phyloP scores from a whole-genome alignment of 352 stramenopile genomes.

The Lagenidium sp. region DNA sequence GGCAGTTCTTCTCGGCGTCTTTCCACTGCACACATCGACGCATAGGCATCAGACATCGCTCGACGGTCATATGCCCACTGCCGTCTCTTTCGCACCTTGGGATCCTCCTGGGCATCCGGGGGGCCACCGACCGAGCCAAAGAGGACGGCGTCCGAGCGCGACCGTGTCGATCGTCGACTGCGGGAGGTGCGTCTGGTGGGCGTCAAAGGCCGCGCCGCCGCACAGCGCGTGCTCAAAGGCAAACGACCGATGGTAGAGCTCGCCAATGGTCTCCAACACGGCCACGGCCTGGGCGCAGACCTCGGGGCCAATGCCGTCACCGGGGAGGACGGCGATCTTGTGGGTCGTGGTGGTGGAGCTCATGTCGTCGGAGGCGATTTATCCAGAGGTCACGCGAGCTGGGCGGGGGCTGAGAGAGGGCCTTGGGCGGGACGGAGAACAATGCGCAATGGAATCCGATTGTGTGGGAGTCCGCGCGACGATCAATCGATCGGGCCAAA shows the following conservation, averaged over 20 bases:
- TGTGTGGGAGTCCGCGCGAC: too few species aligned
- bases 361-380: too few species aligned
- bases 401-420: too few species aligned
- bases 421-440: too few species aligned
- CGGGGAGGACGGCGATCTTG: conserved; percentile 94
- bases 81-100: conserved; percentile 35
- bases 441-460: too few species aligned
- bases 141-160: conserved; percentile 84
- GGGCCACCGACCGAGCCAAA: conserved; percentile 96
- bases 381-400: too few species aligned
- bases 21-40: conserved; percentile 52
- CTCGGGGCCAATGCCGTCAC: conserved; percentile 99
- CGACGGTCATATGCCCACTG: too few species aligned
- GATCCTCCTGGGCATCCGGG: conserved; percentile 85
- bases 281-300: conserved; percentile 93
- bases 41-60: too few species aligned
- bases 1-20: conserved; percentile 91
- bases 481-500: too few species aligned
- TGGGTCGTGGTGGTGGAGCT: conserved; percentile 28
- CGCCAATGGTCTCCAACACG: conserved; percentile 79
- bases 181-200: conserved; percentile 88
- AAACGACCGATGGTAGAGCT: conserved; percentile 87
- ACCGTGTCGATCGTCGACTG: conserved; percentile 93
- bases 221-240: conserved; percentile 93
- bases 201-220: conserved; percentile 94